Conservation (phyloP, 1,284 basidiomycete species). For the Serendipita sp. region DNA sequence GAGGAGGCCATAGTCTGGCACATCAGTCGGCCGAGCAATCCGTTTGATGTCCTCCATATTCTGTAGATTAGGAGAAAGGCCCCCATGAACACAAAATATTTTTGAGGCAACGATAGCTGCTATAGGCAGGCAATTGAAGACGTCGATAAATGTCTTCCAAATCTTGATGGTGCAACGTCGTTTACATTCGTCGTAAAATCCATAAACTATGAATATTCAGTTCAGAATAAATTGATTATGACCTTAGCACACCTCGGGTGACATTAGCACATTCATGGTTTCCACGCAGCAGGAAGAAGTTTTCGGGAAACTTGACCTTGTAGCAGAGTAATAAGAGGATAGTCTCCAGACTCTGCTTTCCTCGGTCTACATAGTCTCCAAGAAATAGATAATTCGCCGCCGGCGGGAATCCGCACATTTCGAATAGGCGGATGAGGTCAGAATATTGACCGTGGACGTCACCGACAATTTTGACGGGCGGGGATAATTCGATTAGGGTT, state of each 20-base stretch:
- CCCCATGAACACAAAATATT: conserved; percentile 99
- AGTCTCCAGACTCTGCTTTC: conserved; percentile 97
- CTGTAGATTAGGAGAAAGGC: conserved; percentile 91
- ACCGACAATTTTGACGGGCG: conserved; percentile 98
- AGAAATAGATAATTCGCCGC: conserved; percentile 96
- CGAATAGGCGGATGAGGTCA: conserved; percentile 94
- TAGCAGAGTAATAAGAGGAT: conserved; percentile 94
- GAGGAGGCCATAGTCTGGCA: conserved; percentile 96
- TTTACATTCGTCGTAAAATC: conserved; percentile 99
- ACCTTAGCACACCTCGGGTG: conserved; percentile 61
- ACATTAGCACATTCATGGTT: conserved; percentile 99
- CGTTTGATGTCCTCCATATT: conserved; percentile 99
- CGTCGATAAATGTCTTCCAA: conserved; percentile 99
- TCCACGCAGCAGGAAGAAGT: conserved; percentile 94
- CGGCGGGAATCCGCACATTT: conserved; percentile 99
- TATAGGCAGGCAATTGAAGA: conserved; percentile 98
- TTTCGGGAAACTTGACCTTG: conserved; percentile 99
- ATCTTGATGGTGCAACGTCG: conserved; percentile 98
- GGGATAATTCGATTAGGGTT: conserved; percentile 92
- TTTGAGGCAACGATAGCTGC: conserved; percentile 98
- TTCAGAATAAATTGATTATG: not conserved
- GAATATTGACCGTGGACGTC: conserved; percentile 99
- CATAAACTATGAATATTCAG: conserved; percentile 57
- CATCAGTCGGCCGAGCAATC: conserved; percentile 95
- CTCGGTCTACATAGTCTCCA: conserved; percentile 96